phyloP scores from a whole-genome alignment of 75 land plant species.

The Picea sitchensis region DNA sequence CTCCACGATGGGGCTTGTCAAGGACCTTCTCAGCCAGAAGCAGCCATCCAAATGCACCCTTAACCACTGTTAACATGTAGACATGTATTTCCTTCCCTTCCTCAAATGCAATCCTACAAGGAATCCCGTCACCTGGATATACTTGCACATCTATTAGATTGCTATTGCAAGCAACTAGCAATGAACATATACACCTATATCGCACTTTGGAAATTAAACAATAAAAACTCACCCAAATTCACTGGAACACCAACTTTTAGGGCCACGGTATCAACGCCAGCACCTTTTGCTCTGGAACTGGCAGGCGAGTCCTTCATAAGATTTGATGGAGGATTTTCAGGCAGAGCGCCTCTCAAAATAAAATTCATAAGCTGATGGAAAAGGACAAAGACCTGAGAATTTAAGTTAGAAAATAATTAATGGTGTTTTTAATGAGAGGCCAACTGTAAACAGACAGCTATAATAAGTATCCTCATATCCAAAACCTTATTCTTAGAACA shows the following conservation, averaged over 20 bases:
- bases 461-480: not conserved
- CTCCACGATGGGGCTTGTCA: slow-evolving; percentile 46
- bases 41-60: slow-evolving; percentile 75
- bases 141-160: not conserved
- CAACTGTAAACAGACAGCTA: not conserved
- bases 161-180: not conserved
- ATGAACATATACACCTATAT: not conserved
- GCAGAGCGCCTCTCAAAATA: slow-evolving; percentile 43
- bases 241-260: slow-evolving; percentile 74
- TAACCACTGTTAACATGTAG: slow-evolving; percentile 46
- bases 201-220: not conserved
- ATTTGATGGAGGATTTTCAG: slow-evolving; percentile 53
- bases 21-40: slow-evolving; percentile 72
- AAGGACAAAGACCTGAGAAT: slow-evolving; percentile 72
- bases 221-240: slow-evolving; percentile 57
- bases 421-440: not conserved
- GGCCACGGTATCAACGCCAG: slow-evolving; percentile 42
- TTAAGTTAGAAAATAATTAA: not conserved
- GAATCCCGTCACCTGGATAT: slow-evolving; percentile 63
- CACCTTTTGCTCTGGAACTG: slow-evolving; percentile 38
- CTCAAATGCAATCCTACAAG: slow-evolving; percentile 95
- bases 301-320: slow-evolving; percentile 29
- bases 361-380: slow-evolving; percentile 69
- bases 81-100: slow-evolving; percentile 89
- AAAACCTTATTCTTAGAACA: no score